Conservation (phyloP, 352 stramenopile species). For the Pythium guiyangense region DNA sequence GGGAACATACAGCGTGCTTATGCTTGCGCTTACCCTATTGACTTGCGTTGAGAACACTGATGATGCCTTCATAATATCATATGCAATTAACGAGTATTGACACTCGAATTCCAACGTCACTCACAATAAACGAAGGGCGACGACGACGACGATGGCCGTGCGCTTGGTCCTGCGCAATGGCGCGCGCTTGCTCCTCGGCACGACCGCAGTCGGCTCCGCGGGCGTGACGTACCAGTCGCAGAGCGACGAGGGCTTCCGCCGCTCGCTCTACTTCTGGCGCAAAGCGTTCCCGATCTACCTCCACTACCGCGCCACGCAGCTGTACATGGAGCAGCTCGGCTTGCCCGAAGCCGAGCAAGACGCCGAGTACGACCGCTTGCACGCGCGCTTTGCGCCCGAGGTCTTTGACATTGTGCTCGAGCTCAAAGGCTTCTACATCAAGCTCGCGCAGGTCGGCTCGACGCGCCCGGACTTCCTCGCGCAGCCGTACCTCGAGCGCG, state of each 20-base stretch:
- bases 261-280: conserved; percentile 83
- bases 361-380: conserved; percentile 64
- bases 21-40: too few relatives aligned
- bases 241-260: conserved; percentile 73
- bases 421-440: conserved; percentile 88
- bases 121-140: too few relatives aligned
- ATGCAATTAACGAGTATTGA: too few relatives aligned
- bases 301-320: conserved; percentile 71
- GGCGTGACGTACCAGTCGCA: conserved; percentile 57
- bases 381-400: conserved; percentile 69
- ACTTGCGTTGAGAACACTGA: too few relatives aligned
- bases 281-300: conserved; percentile 86
- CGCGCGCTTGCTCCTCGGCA: conserved; percentile 50
- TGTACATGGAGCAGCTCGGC: conserved; percentile 60
- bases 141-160: conserved; percentile 6
- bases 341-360: conserved; percentile 53
- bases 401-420: conserved; percentile 81
- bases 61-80: too few relatives aligned
- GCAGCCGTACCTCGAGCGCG: conserved; percentile 73
- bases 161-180: conserved; percentile 49
- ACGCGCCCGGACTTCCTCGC: conserved; percentile 78
- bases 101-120: too few relatives aligned
- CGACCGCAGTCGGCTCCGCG: conserved; percentile 34
- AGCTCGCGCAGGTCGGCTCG: conserved; percentile 77
- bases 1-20: too few relatives aligned